Conservation (phyloP, 768 basidiomycete species). For the Amanita exitialis region DNA sequence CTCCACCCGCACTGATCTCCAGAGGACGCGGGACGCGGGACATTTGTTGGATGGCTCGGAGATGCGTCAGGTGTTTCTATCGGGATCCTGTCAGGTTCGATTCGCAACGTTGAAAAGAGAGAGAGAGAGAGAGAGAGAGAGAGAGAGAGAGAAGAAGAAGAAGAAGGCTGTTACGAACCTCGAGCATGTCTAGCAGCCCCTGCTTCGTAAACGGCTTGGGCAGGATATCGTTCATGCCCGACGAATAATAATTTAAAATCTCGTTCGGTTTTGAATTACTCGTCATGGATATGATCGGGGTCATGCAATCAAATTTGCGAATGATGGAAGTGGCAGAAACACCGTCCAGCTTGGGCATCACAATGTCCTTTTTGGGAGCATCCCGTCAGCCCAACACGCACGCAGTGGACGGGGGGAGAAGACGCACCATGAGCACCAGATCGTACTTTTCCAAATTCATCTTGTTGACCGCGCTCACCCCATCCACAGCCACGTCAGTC, state of each 20-base stretch:
- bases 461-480: conserved; percentile 85
- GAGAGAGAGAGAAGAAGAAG: too few species aligned
- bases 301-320: conserved; percentile 88
- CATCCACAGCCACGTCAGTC: conserved; percentile 92
- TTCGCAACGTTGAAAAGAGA: not conserved
- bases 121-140: too few species aligned
- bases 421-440: conserved; percentile 82
- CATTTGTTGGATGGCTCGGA: conserved; percentile 79
- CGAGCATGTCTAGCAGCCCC: conserved; percentile 84
- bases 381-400: not conserved
- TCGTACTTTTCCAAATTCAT: conserved; percentile 97
- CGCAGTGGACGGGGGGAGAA: conserved; percentile 6
- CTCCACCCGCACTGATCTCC: conserved; percentile 45
- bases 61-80: conserved; percentile 81
- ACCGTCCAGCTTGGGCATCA: conserved; percentile 86
- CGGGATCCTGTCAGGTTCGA: not conserved
- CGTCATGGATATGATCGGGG: conserved; percentile 98
- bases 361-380: conserved; percentile 80
- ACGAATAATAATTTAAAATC: conserved; percentile 84
- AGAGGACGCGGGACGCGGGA: conserved; percentile 52
- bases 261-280: conserved; percentile 89
- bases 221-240: conserved; percentile 94
- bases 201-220: conserved; percentile 98
- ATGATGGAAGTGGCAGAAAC: conserved; percentile 89
- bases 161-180: conserved; percentile 37